Evolutionary conservation across 2,329 filamentous ascomycete species (phyloP).

Genomic region (Trichoderma sp.): DNA sequence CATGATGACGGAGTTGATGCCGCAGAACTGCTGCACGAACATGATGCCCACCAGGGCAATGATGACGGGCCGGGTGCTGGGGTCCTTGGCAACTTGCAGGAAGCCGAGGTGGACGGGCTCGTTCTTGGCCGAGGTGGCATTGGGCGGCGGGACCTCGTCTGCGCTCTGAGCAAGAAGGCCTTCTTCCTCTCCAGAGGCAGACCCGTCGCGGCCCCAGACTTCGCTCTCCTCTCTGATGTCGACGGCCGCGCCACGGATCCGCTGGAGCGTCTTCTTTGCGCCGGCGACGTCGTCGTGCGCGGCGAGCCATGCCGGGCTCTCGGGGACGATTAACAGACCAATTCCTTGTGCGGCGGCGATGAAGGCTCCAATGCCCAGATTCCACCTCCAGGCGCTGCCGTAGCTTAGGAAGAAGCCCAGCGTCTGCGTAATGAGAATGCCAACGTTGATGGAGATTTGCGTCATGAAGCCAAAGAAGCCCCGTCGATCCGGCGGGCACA

Average conservation of each 20-base stretch:
- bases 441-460: conserved; percentile 90
- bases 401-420: conserved; percentile 86
- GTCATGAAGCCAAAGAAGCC: conserved; percentile 85
- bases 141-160: conserved; percentile 23
- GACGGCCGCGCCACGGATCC: conserved; percentile 68
- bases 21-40: conserved; percentile 88
- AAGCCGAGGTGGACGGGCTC: conserved; percentile 56
- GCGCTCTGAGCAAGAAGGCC: conserved; percentile 57
- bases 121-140: conserved; percentile 21
- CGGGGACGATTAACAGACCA: conserved; percentile 75
- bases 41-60: conserved; percentile 87
- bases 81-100: conserved; percentile 65
- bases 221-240: conserved; percentile 75
- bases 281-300: conserved; percentile 60
- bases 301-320: conserved; percentile 87
- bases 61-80: conserved; percentile 70
- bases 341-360: conserved; percentile 68
- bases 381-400: conserved; percentile 78
- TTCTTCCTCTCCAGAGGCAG: conserved; percentile 63
- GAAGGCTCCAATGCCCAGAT: conserved; percentile 71
- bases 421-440: conserved; percentile 80
- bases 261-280: conserved; percentile 70
- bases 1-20: conserved; percentile 98
- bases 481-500: conserved; percentile 72
- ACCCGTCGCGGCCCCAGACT: conserved; percentile 55